phyloP scores from a whole-genome alignment of 1,284 basidiomycete genomes.

The Fomes fomentarius region DNA sequence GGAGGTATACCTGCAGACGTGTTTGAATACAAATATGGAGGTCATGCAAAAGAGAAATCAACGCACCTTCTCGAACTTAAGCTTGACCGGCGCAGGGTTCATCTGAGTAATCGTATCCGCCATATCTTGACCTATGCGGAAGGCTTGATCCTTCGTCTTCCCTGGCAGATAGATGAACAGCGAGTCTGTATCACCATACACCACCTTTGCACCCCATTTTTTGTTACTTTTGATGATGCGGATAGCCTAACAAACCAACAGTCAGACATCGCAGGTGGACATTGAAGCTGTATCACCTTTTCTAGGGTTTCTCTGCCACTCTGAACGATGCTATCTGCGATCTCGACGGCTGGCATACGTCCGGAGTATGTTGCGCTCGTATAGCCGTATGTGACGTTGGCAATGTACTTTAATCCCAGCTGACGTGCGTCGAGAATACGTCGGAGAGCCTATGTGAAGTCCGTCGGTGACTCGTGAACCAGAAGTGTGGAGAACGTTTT shows the following conservation, averaged over 20 bases:
- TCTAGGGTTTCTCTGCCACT: conserved; percentile 95
- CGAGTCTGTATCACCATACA: conserved; percentile 99
- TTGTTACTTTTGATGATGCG: conserved; percentile 75
- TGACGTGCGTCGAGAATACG: conserved; percentile 87
- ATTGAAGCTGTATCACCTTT: conserved; percentile 55
- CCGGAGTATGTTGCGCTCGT: conserved; percentile 94
- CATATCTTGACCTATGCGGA: conserved; percentile 91
- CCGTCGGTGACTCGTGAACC: too few relatives aligned
- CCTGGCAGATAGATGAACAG: conserved; percentile 91
- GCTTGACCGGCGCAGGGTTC: conserved; percentile 91
- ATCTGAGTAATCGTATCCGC: conserved; percentile 83
- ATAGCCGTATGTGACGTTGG: conserved; percentile 95
- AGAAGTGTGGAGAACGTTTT: too few relatives aligned
- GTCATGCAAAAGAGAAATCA: neutral
- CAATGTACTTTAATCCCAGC: conserved; percentile 84
- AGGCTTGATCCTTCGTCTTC: conserved; percentile 91
- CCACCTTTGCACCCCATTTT: conserved; percentile 88
- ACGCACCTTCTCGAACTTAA: conserved; percentile 95
- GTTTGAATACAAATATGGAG: neutral
- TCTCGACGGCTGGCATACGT: conserved; percentile 97
- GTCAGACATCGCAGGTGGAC: neutral
- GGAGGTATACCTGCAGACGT: conserved; percentile 82
- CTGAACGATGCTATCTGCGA: conserved; percentile 98
- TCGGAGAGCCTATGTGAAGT: conserved; percentile 63
- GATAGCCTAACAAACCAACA: conserved; percentile 67